Conservation (phyloP, 306 rosid genomes). For the Abrus pulchellus region DNA sequence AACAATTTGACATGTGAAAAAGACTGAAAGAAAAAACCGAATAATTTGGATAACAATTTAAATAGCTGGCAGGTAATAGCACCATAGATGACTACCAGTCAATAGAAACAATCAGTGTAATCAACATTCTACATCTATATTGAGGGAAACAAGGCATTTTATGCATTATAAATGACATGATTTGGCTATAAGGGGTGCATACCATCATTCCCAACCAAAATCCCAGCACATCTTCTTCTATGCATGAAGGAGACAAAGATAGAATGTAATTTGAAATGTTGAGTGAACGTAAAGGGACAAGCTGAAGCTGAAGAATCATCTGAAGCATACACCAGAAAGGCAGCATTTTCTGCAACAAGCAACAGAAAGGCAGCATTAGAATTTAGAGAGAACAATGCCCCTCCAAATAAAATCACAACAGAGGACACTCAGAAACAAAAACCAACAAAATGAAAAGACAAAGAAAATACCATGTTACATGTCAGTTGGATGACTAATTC, state of each 20-base stretch:
- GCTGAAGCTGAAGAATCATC: constrained; percentile 65
- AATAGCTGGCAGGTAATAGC: no score
- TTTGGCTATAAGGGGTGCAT: constrained; percentile 12
- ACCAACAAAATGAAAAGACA: neutral
- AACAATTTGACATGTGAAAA: neutral
- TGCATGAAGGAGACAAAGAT: constrained; percentile 60
- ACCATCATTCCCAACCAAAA: constrained; percentile 79
- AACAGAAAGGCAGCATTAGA: no score
- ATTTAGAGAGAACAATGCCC: no score
- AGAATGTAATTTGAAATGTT: constrained; percentile 68
- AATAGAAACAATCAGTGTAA: neutral
- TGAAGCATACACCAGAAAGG: constrained; percentile 40
- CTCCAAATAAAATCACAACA: neutral
- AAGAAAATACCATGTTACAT: neutral
- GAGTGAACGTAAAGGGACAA: constrained; percentile 68
- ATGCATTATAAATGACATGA: neutral
- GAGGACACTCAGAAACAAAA: no score
- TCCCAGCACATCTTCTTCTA: constrained; percentile 65
- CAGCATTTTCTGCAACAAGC: no score
- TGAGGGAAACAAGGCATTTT: neutral
- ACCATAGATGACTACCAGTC: no score
- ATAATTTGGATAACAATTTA: no score
- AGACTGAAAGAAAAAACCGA: no score
- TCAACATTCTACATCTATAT: neutral
- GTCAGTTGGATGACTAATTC: neutral